phyloP scores from a whole-genome alignment of 2,329 filamentous ascomycete genomes.

The Trichoderma pleuroti region DNA sequence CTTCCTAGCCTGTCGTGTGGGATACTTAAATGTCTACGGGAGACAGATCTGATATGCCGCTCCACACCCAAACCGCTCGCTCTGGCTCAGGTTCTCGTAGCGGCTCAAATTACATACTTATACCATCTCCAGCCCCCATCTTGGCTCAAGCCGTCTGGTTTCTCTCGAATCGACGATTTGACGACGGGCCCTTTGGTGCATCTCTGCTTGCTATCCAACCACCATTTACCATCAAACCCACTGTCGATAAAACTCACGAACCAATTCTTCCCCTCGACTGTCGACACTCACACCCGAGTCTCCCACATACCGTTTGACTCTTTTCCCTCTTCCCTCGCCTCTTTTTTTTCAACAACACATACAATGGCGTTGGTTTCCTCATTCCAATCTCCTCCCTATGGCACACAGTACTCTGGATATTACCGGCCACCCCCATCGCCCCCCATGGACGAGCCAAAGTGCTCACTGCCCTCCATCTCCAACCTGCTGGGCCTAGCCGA shows the following conservation, averaged over 20 bases:
- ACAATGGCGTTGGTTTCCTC: slow-evolving; percentile 25
- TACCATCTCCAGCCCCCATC: slow-evolving; percentile 18
- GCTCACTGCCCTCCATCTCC: slow-evolving; percentile 89
- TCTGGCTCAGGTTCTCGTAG: neutral
- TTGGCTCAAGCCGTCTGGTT: neutral
- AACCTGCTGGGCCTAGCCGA: slow-evolving; percentile 82
- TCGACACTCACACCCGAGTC: neutral
- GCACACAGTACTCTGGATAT: slow-evolving; percentile 23
- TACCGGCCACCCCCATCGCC: slow-evolving; percentile 69
- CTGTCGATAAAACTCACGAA: neutral
- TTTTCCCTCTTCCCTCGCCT: neutral
- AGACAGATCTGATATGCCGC: slow-evolving; percentile 25
- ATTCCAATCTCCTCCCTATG: slow-evolving; percentile 31
- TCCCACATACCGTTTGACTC: neutral
- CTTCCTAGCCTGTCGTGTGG: slow-evolving; percentile 17
- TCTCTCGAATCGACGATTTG: neutral
- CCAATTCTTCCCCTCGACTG: neutral
- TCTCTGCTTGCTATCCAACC: neutral
- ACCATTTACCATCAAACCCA: neutral
- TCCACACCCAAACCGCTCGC: slow-evolving; percentile 18
- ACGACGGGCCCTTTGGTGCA: neutral
- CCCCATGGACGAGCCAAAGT: slow-evolving; percentile 74
- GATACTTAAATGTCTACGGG: slow-evolving; percentile 17
- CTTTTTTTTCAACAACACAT: neutral
- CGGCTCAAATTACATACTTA: slow-evolving; percentile 21